Conservation (phyloP, 768 basidiomycete genomes). For the Gelatoporia subvermispora region DNA sequence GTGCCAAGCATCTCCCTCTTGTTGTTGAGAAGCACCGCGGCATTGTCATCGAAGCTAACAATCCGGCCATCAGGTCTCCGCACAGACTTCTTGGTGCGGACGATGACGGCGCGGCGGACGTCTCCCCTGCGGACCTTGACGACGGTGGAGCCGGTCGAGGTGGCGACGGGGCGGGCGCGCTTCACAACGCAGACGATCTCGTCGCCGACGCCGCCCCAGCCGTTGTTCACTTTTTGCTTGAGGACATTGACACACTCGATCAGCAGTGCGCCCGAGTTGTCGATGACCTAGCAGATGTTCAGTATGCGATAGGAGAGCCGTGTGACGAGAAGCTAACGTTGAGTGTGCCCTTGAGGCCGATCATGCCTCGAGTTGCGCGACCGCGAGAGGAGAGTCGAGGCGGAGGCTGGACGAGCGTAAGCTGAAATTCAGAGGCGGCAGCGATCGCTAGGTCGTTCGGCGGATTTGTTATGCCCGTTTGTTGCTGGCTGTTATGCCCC, state of each 20-base stretch:
- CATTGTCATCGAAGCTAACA: constrained; percentile 94
- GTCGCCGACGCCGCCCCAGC: constrained; percentile 90
- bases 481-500: no score
- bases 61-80: constrained; percentile 83
- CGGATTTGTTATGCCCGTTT: background rate
- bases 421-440: background rate
- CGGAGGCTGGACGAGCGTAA: background rate
- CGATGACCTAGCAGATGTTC: constrained; percentile 66
- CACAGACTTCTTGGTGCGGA: constrained; percentile 85
- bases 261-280: constrained; percentile 93
- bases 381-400: background rate
- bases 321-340: constrained; percentile 52
- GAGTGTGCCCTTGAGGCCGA: constrained; percentile 90
- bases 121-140: constrained; percentile 92
- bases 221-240: constrained; percentile 94
- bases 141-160: constrained; percentile 64
- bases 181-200: constrained; percentile 96
- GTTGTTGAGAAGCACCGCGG: constrained; percentile 89
- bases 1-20: constrained; percentile 96
- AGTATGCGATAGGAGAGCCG: background rate
- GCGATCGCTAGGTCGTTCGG: background rate
- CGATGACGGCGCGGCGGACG: constrained; percentile 92
- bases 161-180: constrained; percentile 77
- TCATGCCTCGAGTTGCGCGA: constrained; percentile 48
- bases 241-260: constrained; percentile 96